Base-by-base conservation (phyloP, 164 flowering plant species). In the Berberis vulgaris region DNA sequence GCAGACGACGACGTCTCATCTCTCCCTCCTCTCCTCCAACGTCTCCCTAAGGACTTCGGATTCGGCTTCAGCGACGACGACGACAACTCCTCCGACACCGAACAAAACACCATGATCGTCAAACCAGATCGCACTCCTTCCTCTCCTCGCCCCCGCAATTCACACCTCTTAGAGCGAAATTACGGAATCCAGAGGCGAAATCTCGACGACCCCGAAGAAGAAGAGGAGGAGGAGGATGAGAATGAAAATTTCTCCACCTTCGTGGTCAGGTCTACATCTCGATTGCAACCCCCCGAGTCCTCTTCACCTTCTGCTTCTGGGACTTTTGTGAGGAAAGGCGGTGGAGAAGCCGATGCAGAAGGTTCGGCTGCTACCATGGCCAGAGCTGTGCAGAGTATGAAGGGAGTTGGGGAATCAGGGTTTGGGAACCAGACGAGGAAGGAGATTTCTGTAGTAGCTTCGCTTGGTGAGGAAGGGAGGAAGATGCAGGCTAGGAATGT, bases 31-130 rank as follows among this genome's bases (percentile, higher is more conserved):
- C 85, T 95, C 63, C 85, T 95, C 68, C 89, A 86, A 58, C 89
- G 90, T 65, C 83, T 91, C 46, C 97, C 99, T 13, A 89, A 95
- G 70, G 99, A 95, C 71, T 95, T 95, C 71, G 94, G 87, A 40
- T 76, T 72, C 58, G 84, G 77, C 4, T 76, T 73, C 9, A 76
- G 76, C 43, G 61, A 80, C 13, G 86, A 80, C 47, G 81, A 75
- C 45, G 85, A 76, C 60, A 78, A 69, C 6, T 75, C 69, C 1
- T 9, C 39, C 43, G 43, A 42, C 5, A 74, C 63, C n/a, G 60
- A 38, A 3, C 62, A 63, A 46, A 65, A 68, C 4, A 92, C 96
- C 0, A 72, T 92, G 76, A 80, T 92, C 45, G 82, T 88, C 43
- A 82, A 74, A 59, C 62, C 82, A 6, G 69, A 66, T 7, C 65